Evolutionary conservation across 371 early-diverging fungal genomes (phyloP), one percentile per base, ranked within the genome.

Genomic region (Lichtheimia ornata): DNA sequence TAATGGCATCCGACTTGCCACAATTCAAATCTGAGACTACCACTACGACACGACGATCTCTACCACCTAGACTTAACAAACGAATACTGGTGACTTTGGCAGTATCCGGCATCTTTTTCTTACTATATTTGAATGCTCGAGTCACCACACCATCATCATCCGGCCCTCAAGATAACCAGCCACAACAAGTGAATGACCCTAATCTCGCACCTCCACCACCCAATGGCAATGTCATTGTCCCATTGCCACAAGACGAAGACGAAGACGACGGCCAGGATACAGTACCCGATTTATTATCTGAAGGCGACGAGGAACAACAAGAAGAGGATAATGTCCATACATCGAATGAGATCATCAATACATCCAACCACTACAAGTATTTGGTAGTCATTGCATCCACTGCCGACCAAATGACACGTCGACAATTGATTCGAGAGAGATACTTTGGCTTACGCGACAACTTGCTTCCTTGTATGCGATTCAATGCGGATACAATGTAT

Each of bases 371-470:
- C 28, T 81, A 81, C 51, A 60, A 67, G 28, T 76, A 78, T 30
- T 52, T 84, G n/a, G 64, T 84, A 11, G 67, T 84, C 22, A 78
- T 84, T 43, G 81, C 81, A 7, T 74, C 84, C 27, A 69, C 71
- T 58, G 76, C 76, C 42, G 56, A 59, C 18, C 67, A 69, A 22
- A 58, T 71, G 9, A 57, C 72, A 3, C 72, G 75, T 28, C 73
- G 84, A 47, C 64, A 61, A 9, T 61, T 81, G 64, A 73, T 84
- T 24, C 82, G 85, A 7, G 70, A 76, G 41, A 62, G 69, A 5
- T 74, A 83, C 56, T 84, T 84, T 70, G 79, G 79, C n/a, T 71
- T 83, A 45, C 55, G 65, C 44, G 73, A 84, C 58, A 84, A 83
- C 43, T 58, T 82, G 24, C 50, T 72, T 17, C 85, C 85, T 17